These are phyloP conservation scores for Alternaria brassicae DNA, from an alignment of 2,329 filamentous ascomycete genomes.

Conservation along the genomic window DNA sequence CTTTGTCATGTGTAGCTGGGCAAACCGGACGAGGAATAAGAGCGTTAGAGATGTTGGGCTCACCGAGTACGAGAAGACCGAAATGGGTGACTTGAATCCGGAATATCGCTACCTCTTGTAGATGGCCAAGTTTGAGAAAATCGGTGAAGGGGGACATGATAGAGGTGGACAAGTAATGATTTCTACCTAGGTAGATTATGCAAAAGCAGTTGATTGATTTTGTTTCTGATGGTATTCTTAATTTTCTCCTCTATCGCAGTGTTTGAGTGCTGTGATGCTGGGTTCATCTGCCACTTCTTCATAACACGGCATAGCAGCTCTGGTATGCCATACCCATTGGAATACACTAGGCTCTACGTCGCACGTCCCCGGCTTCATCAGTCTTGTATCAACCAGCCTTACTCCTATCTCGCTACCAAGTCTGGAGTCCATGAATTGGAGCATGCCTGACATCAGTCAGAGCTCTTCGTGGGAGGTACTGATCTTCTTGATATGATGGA, in stretches of 20 bases:
- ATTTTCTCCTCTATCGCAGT: no score
- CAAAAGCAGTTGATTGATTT: not conserved
- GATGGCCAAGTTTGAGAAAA: not conserved
- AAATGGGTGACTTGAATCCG: conserved; percentile 66
- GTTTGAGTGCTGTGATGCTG: not conserved
- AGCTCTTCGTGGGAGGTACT: not conserved
- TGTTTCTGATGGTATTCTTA: no score
- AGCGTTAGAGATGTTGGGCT: conserved; percentile 56
- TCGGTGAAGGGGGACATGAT: not conserved
- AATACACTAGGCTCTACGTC: not conserved
- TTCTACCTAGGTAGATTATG: not conserved
- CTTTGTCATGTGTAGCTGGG: conserved; percentile 61
- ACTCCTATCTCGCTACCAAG: not conserved
- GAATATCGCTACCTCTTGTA: conserved; percentile 67
- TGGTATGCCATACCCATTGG: not conserved
- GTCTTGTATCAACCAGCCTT: not conserved
- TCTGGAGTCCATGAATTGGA: not conserved
- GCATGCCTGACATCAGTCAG: not conserved
- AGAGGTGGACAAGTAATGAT: not conserved
- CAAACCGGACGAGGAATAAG: conserved; percentile 68
- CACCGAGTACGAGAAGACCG: conserved; percentile 68
- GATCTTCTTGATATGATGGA: not conserved
- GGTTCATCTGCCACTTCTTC: not conserved
- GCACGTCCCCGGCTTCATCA: no score
- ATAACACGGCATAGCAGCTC: not conserved